Base-by-base conservation (phyloP, 169 alveolate genomes). In the Eimeria acervulina region DNA sequence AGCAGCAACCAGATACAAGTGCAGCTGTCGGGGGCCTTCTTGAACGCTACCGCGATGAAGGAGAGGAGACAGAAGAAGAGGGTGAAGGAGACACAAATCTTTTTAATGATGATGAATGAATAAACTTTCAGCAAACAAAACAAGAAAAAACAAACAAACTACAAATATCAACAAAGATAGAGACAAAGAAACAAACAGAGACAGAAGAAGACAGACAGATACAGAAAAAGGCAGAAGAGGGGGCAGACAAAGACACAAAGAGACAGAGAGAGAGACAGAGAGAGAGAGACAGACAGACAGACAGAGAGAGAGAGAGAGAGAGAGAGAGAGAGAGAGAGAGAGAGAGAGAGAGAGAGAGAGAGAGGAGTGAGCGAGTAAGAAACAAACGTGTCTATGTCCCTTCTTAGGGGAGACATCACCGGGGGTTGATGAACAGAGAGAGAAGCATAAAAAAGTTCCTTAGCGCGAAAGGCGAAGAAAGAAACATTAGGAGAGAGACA, bases 341-440 rank as follows among this genome's bases (percentile, higher is more conserved):
- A 23, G 61, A 98, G 97, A 42, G 81, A 66, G 88, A 8, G 74
- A 21, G 15, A 63, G 33, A 19, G 15, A 19, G n/a, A 6, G 15
- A 63, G 8, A 63, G 15, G 15, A 63, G 15, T 6, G n/a, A n/a
- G 33, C 31, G 33, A 63, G 15, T 23, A 63, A n/a, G 15, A 5
- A 63, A 23, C 15, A 63, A 63, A 63, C 5, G 74, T 47, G 5
- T 47, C 12, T 7, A 47, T 47, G n/a, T n/a, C n/a, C n/a, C n/a
- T n/a, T n/a, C n/a, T n/a, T n/a, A n/a, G n/a, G n/a, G n/a, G n/a
- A n/a, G n/a, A n/a, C n/a, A n/a, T n/a, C n/a, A n/a, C n/a, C n/a
- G n/a, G n/a, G n/a, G n/a, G n/a, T n/a, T n/a, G n/a, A n/a, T n/a
- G n/a, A n/a, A n/a, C n/a, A n/a, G n/a, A n/a, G n/a, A n/a, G n/a